Percentiles rank a stretch among this genome's conserved stretches.
These are phyloP conservation scores for Actinomortierella ambigua DNA, from an alignment of 371 early-diverging fungal species.

Conservation along the genomic window DNA sequence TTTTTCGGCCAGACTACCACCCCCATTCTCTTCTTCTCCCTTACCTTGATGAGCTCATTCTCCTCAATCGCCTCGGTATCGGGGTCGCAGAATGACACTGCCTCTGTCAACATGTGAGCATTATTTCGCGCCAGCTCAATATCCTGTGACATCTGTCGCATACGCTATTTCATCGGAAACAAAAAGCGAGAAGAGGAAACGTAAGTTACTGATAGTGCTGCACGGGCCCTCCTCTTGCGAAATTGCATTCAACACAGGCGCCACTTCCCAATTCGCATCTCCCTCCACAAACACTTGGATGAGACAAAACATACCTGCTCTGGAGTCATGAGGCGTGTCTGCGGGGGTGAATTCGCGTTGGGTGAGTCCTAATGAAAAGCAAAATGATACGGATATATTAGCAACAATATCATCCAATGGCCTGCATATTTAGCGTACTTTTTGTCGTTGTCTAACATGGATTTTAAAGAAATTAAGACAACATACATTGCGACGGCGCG, in stretches of 20 bases:
- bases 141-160: conserved; percentile 47
- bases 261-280: neutral
- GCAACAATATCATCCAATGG: neutral
- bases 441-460: too few species aligned
- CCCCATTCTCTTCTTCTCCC: too few species aligned
- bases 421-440: neutral
- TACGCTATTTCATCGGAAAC: conserved; percentile 12
- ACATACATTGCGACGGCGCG: conserved; percentile 16
- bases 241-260: neutral
- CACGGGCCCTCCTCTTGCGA: neutral
- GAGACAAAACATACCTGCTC: conserved; percentile 31
- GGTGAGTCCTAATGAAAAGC: neutral
- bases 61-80: conserved; percentile 48
- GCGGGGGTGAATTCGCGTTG: conserved; percentile 14
- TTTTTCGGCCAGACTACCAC: too few species aligned
- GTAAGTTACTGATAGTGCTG: neutral
- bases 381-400: neutral
- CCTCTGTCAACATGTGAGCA: conserved; percentile 46
- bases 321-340: conserved; percentile 27
- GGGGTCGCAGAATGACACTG: conserved; percentile 48
- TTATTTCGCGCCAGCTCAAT: conserved; percentile 47
- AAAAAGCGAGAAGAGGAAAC: neutral
- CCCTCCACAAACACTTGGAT: neutral
- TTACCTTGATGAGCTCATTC: conserved; percentile 49
- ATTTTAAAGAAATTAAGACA: neutral